Percentiles rank a stretch among this genome's conserved stretches.
These are phyloP conservation scores for Pichia cabralensis DNA, from an alignment of 805 yeast genomes.

Conservation along the genomic window DNA sequence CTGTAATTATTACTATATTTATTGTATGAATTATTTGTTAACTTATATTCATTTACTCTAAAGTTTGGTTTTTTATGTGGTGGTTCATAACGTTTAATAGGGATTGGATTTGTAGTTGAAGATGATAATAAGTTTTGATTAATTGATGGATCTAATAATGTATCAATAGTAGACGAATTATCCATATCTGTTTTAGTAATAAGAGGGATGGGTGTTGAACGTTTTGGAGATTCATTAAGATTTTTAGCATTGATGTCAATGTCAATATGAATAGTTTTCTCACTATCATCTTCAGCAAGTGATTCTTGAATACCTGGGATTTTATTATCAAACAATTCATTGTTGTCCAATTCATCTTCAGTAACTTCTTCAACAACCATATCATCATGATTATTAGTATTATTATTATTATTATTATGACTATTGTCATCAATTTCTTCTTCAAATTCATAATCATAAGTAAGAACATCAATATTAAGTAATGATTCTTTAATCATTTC, in stretches of 20 bases:
- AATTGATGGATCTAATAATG: not conserved
- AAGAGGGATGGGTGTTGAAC: not conserved
- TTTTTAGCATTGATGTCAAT: too few species aligned
- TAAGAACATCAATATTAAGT: slow-evolving; percentile 50
- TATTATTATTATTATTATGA: slow-evolving; percentile 1
- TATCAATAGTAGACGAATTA: not conserved
- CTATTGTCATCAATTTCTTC: slow-evolving; percentile 14
- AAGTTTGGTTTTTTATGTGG: slow-evolving; percentile 10
- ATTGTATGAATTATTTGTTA: not conserved
- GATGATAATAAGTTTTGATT: too few species aligned
- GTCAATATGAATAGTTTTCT: too few species aligned
- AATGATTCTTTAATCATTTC: slow-evolving; percentile 51
- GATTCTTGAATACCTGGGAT: too few species aligned
- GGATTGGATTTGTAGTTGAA: slow-evolving; percentile 1
- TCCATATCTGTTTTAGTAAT: not conserved
- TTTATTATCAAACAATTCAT: too few species aligned
- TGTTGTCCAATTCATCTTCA: too few species aligned
- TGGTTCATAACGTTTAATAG: slow-evolving; percentile 11
- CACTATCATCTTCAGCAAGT: too few species aligned
- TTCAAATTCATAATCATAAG: slow-evolving; percentile 68
- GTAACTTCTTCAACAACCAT: not conserved
- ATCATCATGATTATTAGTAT: not conserved
- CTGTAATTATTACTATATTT: not conserved
- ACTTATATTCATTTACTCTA: not conserved
- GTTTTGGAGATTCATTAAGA: too few species aligned